phyloP scores from a whole-genome alignment of 2,329 filamentous ascomycete species.

The Cordyceps javanica region DNA sequence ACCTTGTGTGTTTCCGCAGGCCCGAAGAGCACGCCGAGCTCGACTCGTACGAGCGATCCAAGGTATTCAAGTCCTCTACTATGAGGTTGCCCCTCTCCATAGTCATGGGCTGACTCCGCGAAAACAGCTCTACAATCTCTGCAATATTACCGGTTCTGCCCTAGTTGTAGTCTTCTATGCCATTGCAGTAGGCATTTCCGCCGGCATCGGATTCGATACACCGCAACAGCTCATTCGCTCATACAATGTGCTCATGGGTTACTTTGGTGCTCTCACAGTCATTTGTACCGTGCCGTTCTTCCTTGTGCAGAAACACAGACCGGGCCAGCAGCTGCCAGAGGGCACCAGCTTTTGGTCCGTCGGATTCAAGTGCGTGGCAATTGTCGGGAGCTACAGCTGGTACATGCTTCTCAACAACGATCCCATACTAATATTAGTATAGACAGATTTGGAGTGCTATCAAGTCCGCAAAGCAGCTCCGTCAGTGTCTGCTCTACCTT shows the following conservation, averaged over 20 bases:
- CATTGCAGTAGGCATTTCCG: constrained; percentile 18
- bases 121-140: constrained; percentile 17
- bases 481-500: constrained; percentile 18
- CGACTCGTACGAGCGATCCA: constrained; percentile 18
- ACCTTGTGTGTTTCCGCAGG: background rate
- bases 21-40: constrained; percentile 16
- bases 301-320: constrained; percentile 19
- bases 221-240: constrained; percentile 14
- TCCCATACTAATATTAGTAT: background rate
- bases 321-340: constrained; percentile 18
- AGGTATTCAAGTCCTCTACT: constrained; percentile 1
- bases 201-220: constrained; percentile 15
- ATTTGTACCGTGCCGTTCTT: constrained; percentile 19
- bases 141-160: constrained; percentile 18
- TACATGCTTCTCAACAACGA: background rate
- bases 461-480: constrained; percentile 17
- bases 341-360: constrained; percentile 16
- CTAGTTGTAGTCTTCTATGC: constrained; percentile 17
- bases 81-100: background rate
- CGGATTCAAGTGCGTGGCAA: constrained; percentile 13
- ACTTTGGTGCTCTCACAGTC: constrained; percentile 18
- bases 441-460: constrained; percentile 18
- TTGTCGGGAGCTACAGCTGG: background rate
- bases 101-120: background rate
- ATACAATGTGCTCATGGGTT: constrained; percentile 18